Conservation (phyloP, 148 eudicot genomes). For the Fagopyrum homotropicum region DNA sequence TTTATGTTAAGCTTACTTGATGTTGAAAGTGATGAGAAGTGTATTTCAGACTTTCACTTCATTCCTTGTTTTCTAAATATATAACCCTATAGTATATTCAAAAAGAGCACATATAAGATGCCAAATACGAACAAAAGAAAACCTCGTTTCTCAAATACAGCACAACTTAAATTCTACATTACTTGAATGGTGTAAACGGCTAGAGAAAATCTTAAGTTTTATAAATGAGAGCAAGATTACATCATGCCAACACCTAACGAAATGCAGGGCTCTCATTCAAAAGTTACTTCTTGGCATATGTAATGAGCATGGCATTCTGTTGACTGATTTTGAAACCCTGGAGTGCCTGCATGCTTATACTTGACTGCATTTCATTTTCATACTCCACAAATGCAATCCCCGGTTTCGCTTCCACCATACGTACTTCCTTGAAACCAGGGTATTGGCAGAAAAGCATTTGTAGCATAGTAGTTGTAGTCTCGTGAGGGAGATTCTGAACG, state of each 20-base stretch:
- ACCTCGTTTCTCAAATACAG: conserved; percentile 5
- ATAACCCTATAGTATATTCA: too few relatives aligned
- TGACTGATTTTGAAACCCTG: conserved; percentile 70
- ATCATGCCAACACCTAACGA: background rate
- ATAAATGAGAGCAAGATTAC: background rate
- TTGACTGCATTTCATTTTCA: conserved; percentile 75
- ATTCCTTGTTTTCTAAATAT: too few relatives aligned
- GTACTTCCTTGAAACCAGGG: conserved; percentile 88
- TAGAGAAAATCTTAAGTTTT: background rate
- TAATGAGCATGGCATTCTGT: conserved; percentile 68
- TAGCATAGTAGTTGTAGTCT: conserved; percentile 71
- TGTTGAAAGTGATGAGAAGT: too few relatives aligned
- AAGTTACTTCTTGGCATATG: conserved; percentile 85
- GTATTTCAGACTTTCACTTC: too few relatives aligned
- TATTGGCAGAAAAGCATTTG: conserved; percentile 79
- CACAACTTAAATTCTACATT: background rate
- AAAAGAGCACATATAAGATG: background rate
- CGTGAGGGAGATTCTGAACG: conserved; percentile 82
- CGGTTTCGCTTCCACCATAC: conserved; percentile 93
- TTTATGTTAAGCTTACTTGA: too few relatives aligned
- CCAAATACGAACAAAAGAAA: background rate
- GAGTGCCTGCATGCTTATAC: conserved; percentile 67
- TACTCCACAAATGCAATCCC: conserved; percentile 95
- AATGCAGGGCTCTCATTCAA: background rate
- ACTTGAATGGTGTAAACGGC: background rate